Conservation (phyloP, 2,329 filamentous ascomycete species). For the Pseudogymnoascus sp. region DNA sequence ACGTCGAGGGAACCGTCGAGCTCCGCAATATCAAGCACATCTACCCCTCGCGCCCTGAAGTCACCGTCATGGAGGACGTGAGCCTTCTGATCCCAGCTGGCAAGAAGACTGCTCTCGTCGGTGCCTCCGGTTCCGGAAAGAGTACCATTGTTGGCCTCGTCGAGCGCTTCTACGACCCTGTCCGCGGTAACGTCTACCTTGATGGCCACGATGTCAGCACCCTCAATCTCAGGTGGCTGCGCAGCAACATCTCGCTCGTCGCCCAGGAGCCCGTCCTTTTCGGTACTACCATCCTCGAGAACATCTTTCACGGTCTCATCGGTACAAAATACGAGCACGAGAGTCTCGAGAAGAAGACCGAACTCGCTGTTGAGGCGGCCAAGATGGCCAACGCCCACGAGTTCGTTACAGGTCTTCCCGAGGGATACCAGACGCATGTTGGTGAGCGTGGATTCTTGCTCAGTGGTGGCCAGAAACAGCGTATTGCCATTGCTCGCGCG, state of each 20-base stretch:
- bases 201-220: conserved; percentile 76
- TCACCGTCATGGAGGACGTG: conserved; percentile 79
- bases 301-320: conserved; percentile 85
- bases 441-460: conserved; percentile 88
- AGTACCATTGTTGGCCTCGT: conserved; percentile 89
- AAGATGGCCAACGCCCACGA: conserved; percentile 91
- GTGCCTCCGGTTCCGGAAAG: conserved; percentile 90
- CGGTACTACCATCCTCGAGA: conserved; percentile 78
- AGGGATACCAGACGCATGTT: conserved; percentile 91
- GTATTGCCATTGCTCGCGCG: conserved; percentile 87
- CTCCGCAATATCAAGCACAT: conserved; percentile 82
- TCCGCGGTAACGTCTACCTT: conserved; percentile 67
- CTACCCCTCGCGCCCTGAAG: conserved; percentile 87
- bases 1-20: conserved; percentile 69
- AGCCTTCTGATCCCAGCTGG: conserved; percentile 74
- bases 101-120: conserved; percentile 87
- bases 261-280: conserved; percentile 91
- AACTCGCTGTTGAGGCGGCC: conserved; percentile 71
- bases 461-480: conserved; percentile 93
- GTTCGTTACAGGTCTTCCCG: conserved; percentile 73
- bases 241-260: conserved; percentile 86
- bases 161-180: conserved; percentile 89
- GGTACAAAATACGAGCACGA: conserved; percentile 69
- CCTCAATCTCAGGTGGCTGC: conserved; percentile 82
- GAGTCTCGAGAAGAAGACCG: conserved; percentile 56